Evolutionary conservation across 2,329 filamentous ascomycete species (phyloP), one percentile per base, ranked within the genome.

Genomic region (Arthrobotrys conoides): DNA sequence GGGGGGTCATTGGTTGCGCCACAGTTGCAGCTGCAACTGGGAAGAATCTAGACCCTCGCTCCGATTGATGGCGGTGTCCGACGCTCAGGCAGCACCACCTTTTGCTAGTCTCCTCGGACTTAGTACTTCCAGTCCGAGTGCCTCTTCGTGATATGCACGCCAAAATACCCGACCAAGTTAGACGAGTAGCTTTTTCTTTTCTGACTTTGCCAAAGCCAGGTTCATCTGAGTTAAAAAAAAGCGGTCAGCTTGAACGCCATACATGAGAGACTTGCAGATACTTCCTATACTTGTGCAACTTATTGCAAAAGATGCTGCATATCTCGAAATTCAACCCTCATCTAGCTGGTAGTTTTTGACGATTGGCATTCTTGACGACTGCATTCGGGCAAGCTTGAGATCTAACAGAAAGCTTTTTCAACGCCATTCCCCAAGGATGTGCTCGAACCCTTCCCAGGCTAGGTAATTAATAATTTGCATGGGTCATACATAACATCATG

Each of bases 251-350:
- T 10, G 49, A 36, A 61, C 73, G 73, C 66, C 73, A 71, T 77
- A 66, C 70, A 73, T 73, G 61, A 73, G 59, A 59, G 63, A 67
- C 66, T 76, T 71, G 73, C 66, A 71, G 73, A 69, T 71, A 77
- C 73, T 63, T 77, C 53, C 73, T 71, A 61, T 63, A 77, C 61
- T 77, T 71, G 73, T 71, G 73, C 68, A 59, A 71, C 66, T 77
- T 57, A 63, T 57, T 27, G 66, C 27, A 66, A 46, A 44, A 20
- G 20, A 33, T 48, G 9, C 55, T 33, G 67, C 73, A 71, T 57
- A 46, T 61, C 48, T 33, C 33, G 24, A 69, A 41, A 61, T 20
- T 8, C 46, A 65, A 72, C 44, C 55, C 48, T 66, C 57, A 41
- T 27, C 67, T 44, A 64, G 68, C 24, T 30, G 57, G 48, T 41